Conservation (phyloP, 257 asterid genomes). For the Penstemon newberryi region DNA sequence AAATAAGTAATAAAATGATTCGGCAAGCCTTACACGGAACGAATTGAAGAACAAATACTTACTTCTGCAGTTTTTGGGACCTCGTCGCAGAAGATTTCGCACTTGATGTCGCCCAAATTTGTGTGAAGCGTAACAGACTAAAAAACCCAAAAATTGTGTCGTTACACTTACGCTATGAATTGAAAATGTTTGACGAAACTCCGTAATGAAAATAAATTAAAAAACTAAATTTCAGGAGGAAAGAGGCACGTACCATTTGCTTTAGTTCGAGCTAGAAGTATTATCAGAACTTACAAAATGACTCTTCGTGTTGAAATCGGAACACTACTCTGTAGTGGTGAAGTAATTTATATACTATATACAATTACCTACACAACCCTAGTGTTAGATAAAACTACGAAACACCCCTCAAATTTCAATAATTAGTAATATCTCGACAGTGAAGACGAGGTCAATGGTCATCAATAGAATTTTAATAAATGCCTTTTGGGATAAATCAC, state of each 20-base stretch:
- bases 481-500: too few species aligned
- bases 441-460: too few species aligned
- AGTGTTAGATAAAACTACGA: too few species aligned
- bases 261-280: neutral
- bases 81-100: constrained; percentile 96
- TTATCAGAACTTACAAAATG: neutral
- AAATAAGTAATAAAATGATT: neutral
- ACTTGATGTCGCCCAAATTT: constrained; percentile 93
- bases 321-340: constrained; percentile 3
- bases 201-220: constrained; percentile 19
- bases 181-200: constrained; percentile 46
- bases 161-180: constrained; percentile 7
- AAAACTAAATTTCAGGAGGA: neutral
- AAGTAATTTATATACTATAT: neutral
- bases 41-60: constrained; percentile 21
- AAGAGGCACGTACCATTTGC: constrained; percentile 27
- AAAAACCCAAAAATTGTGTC: constrained; percentile 6
- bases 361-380: too few species aligned
- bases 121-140: constrained; percentile 97
- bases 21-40: neutral
- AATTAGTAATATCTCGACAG: too few species aligned
- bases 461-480: too few species aligned
- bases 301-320: constrained; percentile 13
- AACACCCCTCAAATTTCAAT: too few species aligned
- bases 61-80: constrained; percentile 93